A percentile compares a stretch with the other conserved stretches of the same genome.
These are phyloP conservation scores for Caryopteris hybrid DNA, from an alignment of 305 asterid species.

Conservation along the genomic window DNA sequence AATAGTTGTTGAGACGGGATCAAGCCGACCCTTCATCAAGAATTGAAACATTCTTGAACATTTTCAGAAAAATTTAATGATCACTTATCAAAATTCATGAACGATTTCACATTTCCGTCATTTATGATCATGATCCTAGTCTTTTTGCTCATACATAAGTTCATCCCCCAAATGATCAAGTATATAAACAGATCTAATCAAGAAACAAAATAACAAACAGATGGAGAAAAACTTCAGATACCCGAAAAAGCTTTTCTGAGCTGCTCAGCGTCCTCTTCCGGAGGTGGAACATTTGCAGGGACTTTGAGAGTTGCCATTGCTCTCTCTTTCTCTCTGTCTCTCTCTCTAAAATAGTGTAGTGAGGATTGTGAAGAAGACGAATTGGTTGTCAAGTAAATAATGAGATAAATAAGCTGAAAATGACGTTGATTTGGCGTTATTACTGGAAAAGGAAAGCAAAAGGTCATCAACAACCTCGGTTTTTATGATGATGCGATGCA, in stretches of 20 bases:
- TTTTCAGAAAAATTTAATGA: background rate
- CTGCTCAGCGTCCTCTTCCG: constrained; percentile 59
- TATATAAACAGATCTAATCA: constrained; percentile 10
- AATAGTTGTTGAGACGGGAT: background rate
- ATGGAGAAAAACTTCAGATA: constrained; percentile 4
- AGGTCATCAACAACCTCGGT: constrained; percentile 22
- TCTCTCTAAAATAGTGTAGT: background rate
- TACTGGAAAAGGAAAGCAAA: background rate
- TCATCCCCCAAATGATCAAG: background rate
- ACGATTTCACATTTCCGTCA: background rate
- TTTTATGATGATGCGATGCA: background rate
- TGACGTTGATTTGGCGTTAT: constrained; percentile 11
- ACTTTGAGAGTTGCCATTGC: constrained; percentile 58
- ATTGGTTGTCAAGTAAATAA: background rate
- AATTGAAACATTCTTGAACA: background rate
- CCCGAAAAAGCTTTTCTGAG: constrained; percentile 79
- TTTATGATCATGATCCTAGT: background rate
- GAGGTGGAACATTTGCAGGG: constrained; percentile 64
- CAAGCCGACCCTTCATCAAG: background rate
- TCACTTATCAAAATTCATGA: background rate
- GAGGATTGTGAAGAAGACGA: background rate
- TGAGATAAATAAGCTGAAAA: background rate
- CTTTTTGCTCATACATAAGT: background rate
- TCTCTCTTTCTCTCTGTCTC: background rate
- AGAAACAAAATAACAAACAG: background rate